Conservation (phyloP, 306 rosid genomes). For the Malus sieversii region DNA sequence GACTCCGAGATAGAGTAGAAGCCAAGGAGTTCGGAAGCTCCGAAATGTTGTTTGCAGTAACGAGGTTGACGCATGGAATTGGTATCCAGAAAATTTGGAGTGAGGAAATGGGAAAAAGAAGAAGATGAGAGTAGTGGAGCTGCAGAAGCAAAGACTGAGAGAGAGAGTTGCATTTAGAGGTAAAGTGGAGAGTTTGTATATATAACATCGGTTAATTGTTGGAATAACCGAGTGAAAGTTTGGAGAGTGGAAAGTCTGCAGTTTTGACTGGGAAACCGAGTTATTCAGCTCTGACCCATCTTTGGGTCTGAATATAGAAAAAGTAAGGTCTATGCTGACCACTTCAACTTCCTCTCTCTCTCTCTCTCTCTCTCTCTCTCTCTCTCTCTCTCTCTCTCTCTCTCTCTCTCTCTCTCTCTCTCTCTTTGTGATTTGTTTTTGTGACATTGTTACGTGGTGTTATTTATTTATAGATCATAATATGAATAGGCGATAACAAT, state of each 20-base stretch:
- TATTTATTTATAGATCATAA: too few species aligned
- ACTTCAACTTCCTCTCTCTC: constrained; percentile 9
- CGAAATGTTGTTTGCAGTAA: constrained; percentile 8
- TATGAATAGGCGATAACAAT: background rate
- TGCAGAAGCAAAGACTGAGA: constrained; percentile 1
- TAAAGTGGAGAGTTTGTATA: background rate
- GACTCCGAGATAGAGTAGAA: constrained; percentile 11
- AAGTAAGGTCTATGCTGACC: constrained; percentile 36
- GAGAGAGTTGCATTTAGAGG: constrained; percentile 1
- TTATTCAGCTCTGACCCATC: constrained; percentile 51
- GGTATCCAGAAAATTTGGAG: constrained; percentile 7
- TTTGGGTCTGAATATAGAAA: constrained; percentile 26
- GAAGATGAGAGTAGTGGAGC: constrained; percentile 1
- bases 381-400: background rate
- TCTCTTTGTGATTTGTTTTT: constrained; percentile 6
- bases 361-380: background rate
- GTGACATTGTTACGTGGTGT: background rate
- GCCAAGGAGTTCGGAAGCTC: constrained; percentile 11
- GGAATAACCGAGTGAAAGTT: background rate
- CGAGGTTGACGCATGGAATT: constrained; percentile 29
- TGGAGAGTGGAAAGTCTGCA: constrained; percentile 18
- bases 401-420: background rate
- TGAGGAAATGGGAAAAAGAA: background rate
- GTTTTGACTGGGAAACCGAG: constrained; percentile 52
- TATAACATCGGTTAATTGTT: constrained; percentile 20